These are phyloP conservation scores for Trichaptum fuscoviolaceum DNA, from an alignment of 768 basidiomycete species.

Conservation along the genomic window DNA sequence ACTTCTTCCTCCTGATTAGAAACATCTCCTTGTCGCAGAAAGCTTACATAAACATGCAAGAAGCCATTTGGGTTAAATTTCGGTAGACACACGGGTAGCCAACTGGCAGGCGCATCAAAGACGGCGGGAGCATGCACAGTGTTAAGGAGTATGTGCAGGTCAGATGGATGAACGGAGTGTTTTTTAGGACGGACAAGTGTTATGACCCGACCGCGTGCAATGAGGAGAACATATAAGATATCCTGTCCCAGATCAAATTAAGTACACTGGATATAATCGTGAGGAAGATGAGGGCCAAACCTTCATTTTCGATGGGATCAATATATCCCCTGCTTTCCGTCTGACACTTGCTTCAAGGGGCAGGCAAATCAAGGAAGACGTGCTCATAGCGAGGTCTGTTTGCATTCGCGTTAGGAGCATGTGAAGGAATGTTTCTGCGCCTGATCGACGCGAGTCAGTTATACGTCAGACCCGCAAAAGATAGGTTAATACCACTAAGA, in stretches of 20 bases:
- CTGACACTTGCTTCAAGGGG: constrained; percentile 66
- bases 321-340: constrained; percentile 67
- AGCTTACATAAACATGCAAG: constrained; percentile 85
- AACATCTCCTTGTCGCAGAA: constrained; percentile 38
- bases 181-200: constrained; percentile 87
- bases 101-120: constrained; percentile 75
- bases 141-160: constrained; percentile 90
- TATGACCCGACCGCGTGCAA: constrained; percentile 71
- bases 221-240: constrained; percentile 85
- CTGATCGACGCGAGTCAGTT: constrained; percentile 31
- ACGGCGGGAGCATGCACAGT: constrained; percentile 82
- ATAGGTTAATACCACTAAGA: constrained; percentile 45
- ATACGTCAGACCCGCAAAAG: background rate
- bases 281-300: constrained; percentile 29
- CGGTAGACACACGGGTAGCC: constrained; percentile 94
- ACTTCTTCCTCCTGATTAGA: constrained; percentile 22
- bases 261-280: constrained; percentile 3
- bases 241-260: constrained; percentile 43
- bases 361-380: constrained; percentile 76
- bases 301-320: constrained; percentile 84
- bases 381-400: constrained; percentile 74
- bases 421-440: constrained; percentile 76
- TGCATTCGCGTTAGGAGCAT: constrained; percentile 69
- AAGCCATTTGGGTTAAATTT: constrained; percentile 89
- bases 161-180: constrained; percentile 93